Base-by-base conservation (phyloP, 768 basidiomycete species). In the Kondoa subrosea region DNA sequence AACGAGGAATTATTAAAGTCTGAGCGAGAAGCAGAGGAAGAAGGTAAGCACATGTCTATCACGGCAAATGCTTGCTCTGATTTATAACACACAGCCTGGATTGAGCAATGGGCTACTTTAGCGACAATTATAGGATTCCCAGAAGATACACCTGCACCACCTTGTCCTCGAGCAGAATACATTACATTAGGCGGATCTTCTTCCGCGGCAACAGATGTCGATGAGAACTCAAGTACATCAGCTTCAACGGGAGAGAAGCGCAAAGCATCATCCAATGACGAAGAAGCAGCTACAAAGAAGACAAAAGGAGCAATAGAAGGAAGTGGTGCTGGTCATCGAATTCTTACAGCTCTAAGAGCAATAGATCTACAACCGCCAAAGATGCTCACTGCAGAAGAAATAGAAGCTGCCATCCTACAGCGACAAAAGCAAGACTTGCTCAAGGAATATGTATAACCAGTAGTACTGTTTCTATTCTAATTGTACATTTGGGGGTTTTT, bases 1-100 rank as follows among this genome's bases (percentile, higher is more conserved):
- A 78, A 84, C 66, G 84, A 81, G 4, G 78, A 78, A n/a, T 76
- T 99, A 32, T 75, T 90, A 17, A 81, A 83, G 66, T 88, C 81
- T 68, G 93, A 96, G 77, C 78, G 77, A 57, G 80, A 81, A 67
- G 83, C 84, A 30, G 89, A 91, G 76, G 82, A 86, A 67, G 83
- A 85, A 74, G 87, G 89, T 88, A 71, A 66, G 82, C 65, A 14
- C n/a, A 16, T 14, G 0, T 16, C n/a, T n/a, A n/a, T 12, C 4
- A 2, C 21, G 29, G 26, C n/a, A n/a, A 0, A 2, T 2, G n/a
- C 15, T 3, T 32, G 15, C 27, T 16, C 40, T n/a, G n/a, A 27
- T 31, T 2, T 0, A 16, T 57, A 2, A 3, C 2, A 1, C 26
- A 31, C 64, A 74, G 74, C 69, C 12, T 74, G 74, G 74, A 70